Evolutionary conservation across 805 yeast species (phyloP).

Genomic region (Candida awuae): DNA sequence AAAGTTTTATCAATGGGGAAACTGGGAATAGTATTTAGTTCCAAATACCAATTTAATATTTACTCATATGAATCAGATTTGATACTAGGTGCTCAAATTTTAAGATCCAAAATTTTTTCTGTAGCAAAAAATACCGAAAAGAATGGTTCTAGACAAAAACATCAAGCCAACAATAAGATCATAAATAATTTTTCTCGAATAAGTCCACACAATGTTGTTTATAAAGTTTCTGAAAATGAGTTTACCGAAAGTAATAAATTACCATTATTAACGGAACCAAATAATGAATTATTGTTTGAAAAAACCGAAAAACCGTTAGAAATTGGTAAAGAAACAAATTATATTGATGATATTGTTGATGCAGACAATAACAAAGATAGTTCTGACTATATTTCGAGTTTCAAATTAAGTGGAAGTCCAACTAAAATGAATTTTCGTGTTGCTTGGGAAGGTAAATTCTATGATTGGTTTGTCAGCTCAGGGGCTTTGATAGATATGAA

Average conservation of each 20-base stretch:
- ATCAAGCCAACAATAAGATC: neutral
- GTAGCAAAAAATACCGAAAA: neutral
- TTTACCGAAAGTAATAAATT: constrained; percentile 1
- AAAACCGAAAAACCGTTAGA: no score
- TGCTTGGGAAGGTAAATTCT: constrained; percentile 83
- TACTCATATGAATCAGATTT: constrained; percentile 86
- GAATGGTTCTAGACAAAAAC: neutral
- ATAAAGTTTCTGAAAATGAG: constrained; percentile 5
- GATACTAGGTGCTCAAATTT: constrained; percentile 78
- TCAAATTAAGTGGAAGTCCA: constrained; percentile 65
- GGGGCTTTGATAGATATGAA: constrained; percentile 52
- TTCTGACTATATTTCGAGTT: constrained; percentile 38
- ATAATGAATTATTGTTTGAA: no score
- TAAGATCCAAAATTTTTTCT: constrained; percentile 34
- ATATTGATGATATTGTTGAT: neutral
- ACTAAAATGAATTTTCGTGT: constrained; percentile 53
- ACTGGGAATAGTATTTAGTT: constrained; percentile 48
- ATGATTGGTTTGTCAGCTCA: constrained; percentile 69
- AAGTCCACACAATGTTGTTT: constrained; percentile 8
- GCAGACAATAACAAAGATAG: neutral
- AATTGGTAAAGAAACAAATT: no score
- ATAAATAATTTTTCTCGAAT: constrained; percentile 1
- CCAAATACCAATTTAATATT: constrained; percentile 81
- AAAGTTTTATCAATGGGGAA: constrained; percentile 2
- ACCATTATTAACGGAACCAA: neutral